Evolutionary conservation across 768 basidiomycete species (phyloP), one percentile per base, ranked within the genome.

Genomic region (Lactarius hatsudake): DNA sequence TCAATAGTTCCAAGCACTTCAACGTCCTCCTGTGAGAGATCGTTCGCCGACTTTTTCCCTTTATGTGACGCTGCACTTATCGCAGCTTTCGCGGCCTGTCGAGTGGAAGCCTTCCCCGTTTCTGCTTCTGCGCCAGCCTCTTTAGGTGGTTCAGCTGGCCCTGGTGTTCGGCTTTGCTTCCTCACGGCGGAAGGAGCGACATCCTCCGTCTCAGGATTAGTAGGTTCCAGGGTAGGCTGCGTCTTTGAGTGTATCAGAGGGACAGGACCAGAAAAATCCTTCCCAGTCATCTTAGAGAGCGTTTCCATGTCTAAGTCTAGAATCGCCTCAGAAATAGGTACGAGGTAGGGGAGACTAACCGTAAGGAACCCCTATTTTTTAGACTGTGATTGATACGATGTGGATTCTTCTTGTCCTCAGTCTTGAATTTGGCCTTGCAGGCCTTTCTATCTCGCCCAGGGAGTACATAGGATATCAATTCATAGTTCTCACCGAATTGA

Each of bases 401-500:
- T 34, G 87, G 82, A 74, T 95, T 89, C 74, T 85, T 86, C 78
- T 84, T 91, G 75, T 95, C 94, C 75, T 96, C 95, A 0, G 87
- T 83, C 72, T 93, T 95, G 80, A 94, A 96, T 74, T 96, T 96
- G 76, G 92, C 90, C 77, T 93, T 94, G 76, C 95, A 94, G 32
- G 94, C 88, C 73, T 90, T 93, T 23, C 94, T 83, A 73, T 93
- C 91, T 18, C 94, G 88, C 20, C 89, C 88, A 45, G 93, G 92
- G 23, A 96, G 82, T 15, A 94, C 82, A 71, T 87, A 88, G 3
- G 94, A 91, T 68, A 96, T 94, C 51, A 96, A 83, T 75, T 96
- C 94, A 73, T 96, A 96, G 72, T 96, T 94, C 75, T 94, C 91
- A 38, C 93, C 93, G 71, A 93, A 94, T 74, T 94, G 93, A 4